Conservation (phyloP, 331 rosid species). For the Rosa hybrid region DNA sequence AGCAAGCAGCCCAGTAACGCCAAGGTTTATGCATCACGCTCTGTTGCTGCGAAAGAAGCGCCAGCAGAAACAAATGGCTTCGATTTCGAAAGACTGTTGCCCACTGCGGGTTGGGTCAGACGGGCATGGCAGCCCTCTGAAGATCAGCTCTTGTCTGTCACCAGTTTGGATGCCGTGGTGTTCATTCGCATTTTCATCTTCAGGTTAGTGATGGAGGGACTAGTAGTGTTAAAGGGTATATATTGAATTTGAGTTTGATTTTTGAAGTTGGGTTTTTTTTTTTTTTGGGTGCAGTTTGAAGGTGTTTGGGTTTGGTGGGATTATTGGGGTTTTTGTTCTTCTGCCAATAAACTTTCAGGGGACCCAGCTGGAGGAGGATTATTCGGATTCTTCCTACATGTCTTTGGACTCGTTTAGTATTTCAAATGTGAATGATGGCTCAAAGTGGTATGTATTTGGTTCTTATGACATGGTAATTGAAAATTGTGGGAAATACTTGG, state of each 20-base stretch:
- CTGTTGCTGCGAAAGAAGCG: conserved; percentile 47
- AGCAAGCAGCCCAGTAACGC: conserved; percentile 70
- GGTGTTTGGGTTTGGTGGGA: conserved; percentile 60
- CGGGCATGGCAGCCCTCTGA: conserved; percentile 77
- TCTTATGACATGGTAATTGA: background rate
- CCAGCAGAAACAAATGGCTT: conserved; percentile 35
- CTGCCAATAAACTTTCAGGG: conserved; percentile 77
- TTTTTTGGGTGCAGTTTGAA: conserved; percentile 48
- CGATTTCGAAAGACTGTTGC: conserved; percentile 70
- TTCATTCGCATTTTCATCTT: conserved; percentile 74
- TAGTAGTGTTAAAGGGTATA: background rate
- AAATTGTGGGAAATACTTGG: background rate
- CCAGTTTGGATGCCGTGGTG: conserved; percentile 78
- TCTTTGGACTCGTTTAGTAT: conserved; percentile 83
- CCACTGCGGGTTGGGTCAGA: conserved; percentile 74
- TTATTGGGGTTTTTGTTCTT: conserved; percentile 63
- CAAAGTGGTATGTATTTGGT: conserved; percentile 60
- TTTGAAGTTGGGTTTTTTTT: background rate
- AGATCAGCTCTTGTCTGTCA: conserved; percentile 51
- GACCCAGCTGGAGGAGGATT: conserved; percentile 53
- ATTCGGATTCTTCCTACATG: conserved; percentile 51
- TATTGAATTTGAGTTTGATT: background rate
- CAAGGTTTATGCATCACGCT: conserved; percentile 65
- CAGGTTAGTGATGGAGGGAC: conserved; percentile 40
- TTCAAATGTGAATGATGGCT: conserved; percentile 73